Conservation (phyloP, 345 rosid genomes). For the Cochlearia excelsa region DNA sequence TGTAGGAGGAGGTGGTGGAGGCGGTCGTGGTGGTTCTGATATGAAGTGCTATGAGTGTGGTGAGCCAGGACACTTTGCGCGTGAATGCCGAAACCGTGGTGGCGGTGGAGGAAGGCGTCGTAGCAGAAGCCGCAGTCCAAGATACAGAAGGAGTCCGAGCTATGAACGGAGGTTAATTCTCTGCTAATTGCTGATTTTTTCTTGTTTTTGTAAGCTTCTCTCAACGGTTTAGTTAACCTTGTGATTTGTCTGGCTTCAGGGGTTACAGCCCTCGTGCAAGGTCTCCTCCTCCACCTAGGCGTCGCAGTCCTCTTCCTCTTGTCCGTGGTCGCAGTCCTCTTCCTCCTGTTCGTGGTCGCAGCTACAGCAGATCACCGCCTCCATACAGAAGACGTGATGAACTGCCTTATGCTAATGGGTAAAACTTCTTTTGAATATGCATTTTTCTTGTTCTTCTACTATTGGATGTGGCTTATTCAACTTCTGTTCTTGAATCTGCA, state of each 20-base stretch:
- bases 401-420: constrained; percentile 89
- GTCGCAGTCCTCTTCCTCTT: constrained; percentile 75
- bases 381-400: constrained; percentile 72
- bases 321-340: constrained; percentile 77
- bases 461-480: not conserved
- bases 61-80: constrained; percentile 90
- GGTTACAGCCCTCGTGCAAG: constrained; percentile 88
- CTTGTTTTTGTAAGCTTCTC: not conserved
- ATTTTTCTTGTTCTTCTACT: too few species aligned
- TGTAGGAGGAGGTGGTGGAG: constrained; percentile 40
- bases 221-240: not conserved
- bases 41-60: constrained; percentile 91
- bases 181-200: not conserved
- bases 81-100: constrained; percentile 76
- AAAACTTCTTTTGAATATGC: constrained; percentile 22
- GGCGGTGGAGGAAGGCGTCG: constrained; percentile 70
- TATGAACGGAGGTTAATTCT: constrained; percentile 63
- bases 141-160: constrained; percentile 83
- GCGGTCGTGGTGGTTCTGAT: constrained; percentile 79
- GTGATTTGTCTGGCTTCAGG: constrained; percentile 38
- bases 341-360: constrained; percentile 57
- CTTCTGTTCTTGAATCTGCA: constrained; percentile 37
- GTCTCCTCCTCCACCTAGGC: constrained; percentile 64
- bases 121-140: constrained; percentile 68
- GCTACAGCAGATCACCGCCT: constrained; percentile 89